Base-by-base conservation (phyloP, 2,329 filamentous ascomycete genomes). In the Trichoderma pleuroti region DNA sequence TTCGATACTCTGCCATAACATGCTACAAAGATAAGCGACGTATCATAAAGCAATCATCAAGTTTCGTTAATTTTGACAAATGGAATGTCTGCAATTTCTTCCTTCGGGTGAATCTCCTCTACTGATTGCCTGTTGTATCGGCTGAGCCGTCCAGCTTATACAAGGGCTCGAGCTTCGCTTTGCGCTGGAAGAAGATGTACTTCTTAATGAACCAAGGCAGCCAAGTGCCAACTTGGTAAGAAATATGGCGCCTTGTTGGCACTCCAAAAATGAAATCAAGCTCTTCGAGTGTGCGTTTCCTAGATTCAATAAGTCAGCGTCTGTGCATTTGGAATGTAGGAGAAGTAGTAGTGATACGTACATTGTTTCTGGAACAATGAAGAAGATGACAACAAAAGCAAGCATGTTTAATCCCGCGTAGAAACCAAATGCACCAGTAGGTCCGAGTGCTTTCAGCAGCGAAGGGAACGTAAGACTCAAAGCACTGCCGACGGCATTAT, bases 311-410 rank as follows among this genome's bases (percentile, higher is more conserved):
- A 18, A 9, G 16, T 26, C 21, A 12, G 26, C 10, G 5, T 3
- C 4, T 46, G n/a, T 3, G 2, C 18, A 1, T 0, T 18, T 56
- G 7, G n/a, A 3, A 16, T 34, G 14, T 7, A 11, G 12, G 14
- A 11, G 59, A 5, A 14, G n/a, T n/a, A n/a, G n/a, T 5, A 26
- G 1, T 14, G 21, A 24, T 32, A 66, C 54, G 46, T 72, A 77
- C 78, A 86, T 88, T 5, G 86, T 87, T 76, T 88, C 86, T 1
- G 86, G 86, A 0, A 88, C 79, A 76, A 85, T 87, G 52, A 91
- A 81, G 81, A 90, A 90, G 73, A 91, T 91, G 82, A 92, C 86
- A 28, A 88, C 71, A 18, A 91, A 82, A 0, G 89, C 89, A 2
- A 87, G 76, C 5, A 90, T 73, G 73, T 92, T 92, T 9, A 91